phyloP scores from a whole-genome alignment of 768 basidiomycete species.

The Austroboletus festivus region DNA sequence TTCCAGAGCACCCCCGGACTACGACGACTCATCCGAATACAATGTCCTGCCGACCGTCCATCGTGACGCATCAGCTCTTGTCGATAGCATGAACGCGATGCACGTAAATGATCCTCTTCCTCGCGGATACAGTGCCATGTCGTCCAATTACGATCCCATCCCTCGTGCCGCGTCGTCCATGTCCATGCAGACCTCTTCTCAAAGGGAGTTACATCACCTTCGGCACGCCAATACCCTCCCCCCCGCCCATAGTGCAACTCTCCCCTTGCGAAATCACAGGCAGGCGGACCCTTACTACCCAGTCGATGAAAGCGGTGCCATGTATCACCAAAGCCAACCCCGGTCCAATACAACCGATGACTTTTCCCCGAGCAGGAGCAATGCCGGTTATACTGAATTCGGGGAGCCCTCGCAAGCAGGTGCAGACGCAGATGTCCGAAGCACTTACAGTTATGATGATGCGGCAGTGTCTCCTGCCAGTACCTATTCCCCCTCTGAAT shows the following conservation, averaged over 20 bases:
- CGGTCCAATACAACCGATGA: slow-evolving; percentile 6
- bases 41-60: slow-evolving; percentile 20
- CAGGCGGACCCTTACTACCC: slow-evolving; percentile 31
- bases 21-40: too few relatives aligned
- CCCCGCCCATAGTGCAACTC: slow-evolving; percentile 21
- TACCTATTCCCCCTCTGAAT: slow-evolving; percentile 27
- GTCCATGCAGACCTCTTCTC: slow-evolving; percentile 40
- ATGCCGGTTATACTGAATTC: slow-evolving; percentile 26
- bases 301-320: slow-evolving; percentile 29
- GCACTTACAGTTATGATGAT: slow-evolving; percentile 40
- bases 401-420: slow-evolving; percentile 22
- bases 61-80: slow-evolving; percentile 37
- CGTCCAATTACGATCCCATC: slow-evolving; percentile 42
- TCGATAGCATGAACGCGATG: slow-evolving; percentile 54
- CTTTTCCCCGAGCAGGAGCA: slow-evolving; percentile 22
- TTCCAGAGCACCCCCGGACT: slow-evolving; percentile 35
- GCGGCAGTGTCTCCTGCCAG: slow-evolving; percentile 29
- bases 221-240: slow-evolving; percentile 44
- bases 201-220: slow-evolving; percentile 33
- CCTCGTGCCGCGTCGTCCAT: slow-evolving; percentile 57
- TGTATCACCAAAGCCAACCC: slow-evolving; percentile 8
- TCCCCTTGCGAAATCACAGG: slow-evolving; percentile 20
- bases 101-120: slow-evolving; percentile 44
- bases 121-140: slow-evolving; percentile 29
- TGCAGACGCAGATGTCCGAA: slow-evolving; percentile 36